Evolutionary conservation across 2,329 filamentous ascomycete species (phyloP), one percentile per base, ranked within the genome.

Genomic region (Furcasterigmium furcatum): DNA sequence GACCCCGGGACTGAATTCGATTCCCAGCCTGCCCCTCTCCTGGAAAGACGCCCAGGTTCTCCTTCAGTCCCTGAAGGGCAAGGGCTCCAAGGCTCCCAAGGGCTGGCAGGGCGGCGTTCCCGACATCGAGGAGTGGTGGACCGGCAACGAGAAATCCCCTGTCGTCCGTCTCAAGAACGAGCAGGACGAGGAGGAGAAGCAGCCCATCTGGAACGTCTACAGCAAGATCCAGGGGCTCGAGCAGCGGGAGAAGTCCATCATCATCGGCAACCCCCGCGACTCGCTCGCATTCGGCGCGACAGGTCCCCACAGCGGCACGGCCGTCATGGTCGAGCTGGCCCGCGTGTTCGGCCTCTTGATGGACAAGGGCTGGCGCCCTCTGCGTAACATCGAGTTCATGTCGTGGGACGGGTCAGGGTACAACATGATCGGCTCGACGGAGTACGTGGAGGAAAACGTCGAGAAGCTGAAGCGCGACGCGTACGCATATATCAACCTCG

Each of bases 351-450:
- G 91, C 34, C 82, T 89, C 52, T 77, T 97, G 14, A 74, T 84
- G 19, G 67, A 75, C 14, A 80, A 83, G 46, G 92, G 91, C 44
- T 99, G 94, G 94, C 80, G 88, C 21, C 94, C 94, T 2, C 74
- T 95, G 14, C 85, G 94, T n/a, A 95, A 90, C 4, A 95, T 99
- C 52, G 88, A 95, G 63, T 97, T 99, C 64, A 91, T 91, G 59
- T 96, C 89, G 27, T 99, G 94, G 94, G 94, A 99, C 63, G 94
- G 82, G 4, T 86, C 86, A 55, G 90, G 92, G 65, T 97, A 96
- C 71, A 96, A 96, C 65, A 72, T 94, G 38, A 88, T 96, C 47
- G 94, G 94, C 9, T 95, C 90, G 10, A 97, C 94, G 2, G 94
- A 99, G 64, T 92, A 87, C 58, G 94, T 99, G 38, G 94, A 99